phyloP scores from a whole-genome alignment of 2,329 filamentous ascomycete genomes.

The Phaeosphaeriaceae sp. region DNA sequence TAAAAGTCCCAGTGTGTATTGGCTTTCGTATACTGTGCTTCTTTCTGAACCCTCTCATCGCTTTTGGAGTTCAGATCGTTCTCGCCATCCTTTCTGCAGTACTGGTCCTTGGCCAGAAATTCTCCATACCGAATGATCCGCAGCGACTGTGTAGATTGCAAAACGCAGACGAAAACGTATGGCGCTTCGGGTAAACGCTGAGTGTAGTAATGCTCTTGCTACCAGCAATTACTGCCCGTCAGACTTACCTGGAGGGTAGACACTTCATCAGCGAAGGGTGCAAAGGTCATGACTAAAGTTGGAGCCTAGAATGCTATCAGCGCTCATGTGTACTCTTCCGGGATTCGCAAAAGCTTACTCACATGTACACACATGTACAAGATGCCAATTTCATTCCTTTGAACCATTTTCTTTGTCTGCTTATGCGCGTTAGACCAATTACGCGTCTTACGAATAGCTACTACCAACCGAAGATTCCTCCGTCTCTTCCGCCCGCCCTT shows the following conservation, averaged over 20 bases:
- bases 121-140: conserved; percentile 26
- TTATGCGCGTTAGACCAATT: conserved; percentile 1
- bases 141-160: conserved; percentile 31
- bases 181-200: conserved; percentile 42
- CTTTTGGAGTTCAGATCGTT: conserved; percentile 35
- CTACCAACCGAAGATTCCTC: conserved; percentile 47
- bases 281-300: background rate
- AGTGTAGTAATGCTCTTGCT: conserved; percentile 38
- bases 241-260: conserved; percentile 37
- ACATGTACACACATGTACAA: background rate
- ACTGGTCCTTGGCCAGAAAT: conserved; percentile 37
- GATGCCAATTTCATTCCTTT: background rate
- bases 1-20: conserved; percentile 13
- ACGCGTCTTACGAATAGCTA: conserved; percentile 33
- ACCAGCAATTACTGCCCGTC: conserved; percentile 31
- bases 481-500: conserved; percentile 53
- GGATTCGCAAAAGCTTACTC: too few species aligned
- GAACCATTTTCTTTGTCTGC: background rate
- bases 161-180: conserved; percentile 32
- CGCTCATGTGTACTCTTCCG: background rate
- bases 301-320: background rate
- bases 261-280: conserved; percentile 27
- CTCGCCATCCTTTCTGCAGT: conserved; percentile 30
- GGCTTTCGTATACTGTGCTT: conserved; percentile 27
- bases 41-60: conserved; percentile 36